Percentiles rank a stretch among this genome's conserved stretches.
phyloP scores from a whole-genome alignment of 257 asterid species.

The Jacaranda mimosifolia region DNA sequence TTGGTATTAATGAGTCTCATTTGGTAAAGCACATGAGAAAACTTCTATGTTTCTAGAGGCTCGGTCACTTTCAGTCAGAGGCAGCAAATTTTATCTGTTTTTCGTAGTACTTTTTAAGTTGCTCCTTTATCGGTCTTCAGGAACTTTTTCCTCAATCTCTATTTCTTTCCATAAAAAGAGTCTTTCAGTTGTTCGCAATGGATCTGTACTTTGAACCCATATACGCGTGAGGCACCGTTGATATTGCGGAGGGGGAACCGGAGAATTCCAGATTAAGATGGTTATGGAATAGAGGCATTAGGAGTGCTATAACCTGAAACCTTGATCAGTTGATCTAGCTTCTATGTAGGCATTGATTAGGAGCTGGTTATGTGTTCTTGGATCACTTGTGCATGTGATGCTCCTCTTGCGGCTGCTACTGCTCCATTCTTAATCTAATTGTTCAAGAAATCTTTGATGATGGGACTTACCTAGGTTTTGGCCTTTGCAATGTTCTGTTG shows the following conservation, averaged over 20 bases:
- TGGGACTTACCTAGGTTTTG: background rate
- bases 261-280: background rate
- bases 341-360: background rate
- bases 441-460: background rate
- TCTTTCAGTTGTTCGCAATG: constrained; percentile 12
- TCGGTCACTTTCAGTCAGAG: constrained; percentile 2
- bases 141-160: background rate
- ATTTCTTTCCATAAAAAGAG: background rate
- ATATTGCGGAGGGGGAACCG: background rate
- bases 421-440: background rate
- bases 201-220: background rate
- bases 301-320: background rate
- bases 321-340: background rate
- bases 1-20: no score
- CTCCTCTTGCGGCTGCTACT: constrained; percentile 5
- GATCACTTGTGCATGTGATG: background rate
- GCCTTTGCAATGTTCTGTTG: background rate
- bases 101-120: background rate
- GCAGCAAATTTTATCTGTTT: background rate
- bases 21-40: no score
- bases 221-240: background rate
- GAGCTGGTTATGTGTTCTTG: background rate
- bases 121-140: background rate
- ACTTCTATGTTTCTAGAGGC: background rate
- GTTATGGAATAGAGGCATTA: background rate